A percentile compares a stretch with the other conserved stretches of the same genome.
phyloP scores from a whole-genome alignment of 208 protist species.

The Crithidia fasciculata region DNA sequence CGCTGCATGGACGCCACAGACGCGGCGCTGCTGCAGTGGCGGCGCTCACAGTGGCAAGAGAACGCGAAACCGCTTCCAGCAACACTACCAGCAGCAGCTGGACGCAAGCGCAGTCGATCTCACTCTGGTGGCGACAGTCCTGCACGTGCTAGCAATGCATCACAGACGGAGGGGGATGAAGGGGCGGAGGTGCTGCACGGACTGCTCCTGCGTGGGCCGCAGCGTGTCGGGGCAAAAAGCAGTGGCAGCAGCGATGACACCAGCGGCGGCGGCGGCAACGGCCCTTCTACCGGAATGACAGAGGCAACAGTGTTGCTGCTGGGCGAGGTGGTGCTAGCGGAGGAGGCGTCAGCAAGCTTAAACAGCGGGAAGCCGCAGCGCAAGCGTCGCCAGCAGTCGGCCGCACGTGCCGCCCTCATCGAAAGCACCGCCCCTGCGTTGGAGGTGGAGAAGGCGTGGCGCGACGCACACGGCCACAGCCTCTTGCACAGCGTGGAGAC shows the following conservation, averaged over 20 bases:
- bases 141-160: too few species aligned
- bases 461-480: constrained; percentile 46
- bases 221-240: not conserved
- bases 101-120: constrained; percentile 28
- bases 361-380: constrained; percentile 18
- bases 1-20: constrained; percentile 40
- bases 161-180: not conserved
- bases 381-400: constrained; percentile 11
- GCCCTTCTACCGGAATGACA: not conserved
- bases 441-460: constrained; percentile 51
- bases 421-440: constrained; percentile 40
- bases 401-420: constrained; percentile 13
- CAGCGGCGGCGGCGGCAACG: not conserved
- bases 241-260: too few species aligned
- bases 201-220: constrained; percentile 13
- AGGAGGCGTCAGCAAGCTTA: constrained; percentile 37
- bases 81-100: constrained; percentile 9
- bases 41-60: not conserved
- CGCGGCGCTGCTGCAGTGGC: constrained; percentile 43
- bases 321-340: constrained; percentile 65
- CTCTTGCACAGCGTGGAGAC: constrained; percentile 55
- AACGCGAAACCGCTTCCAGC: not conserved
- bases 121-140: not conserved
- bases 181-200: constrained; percentile 16
- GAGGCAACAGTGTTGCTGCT: constrained; percentile 49